Evolutionary conservation across 108 stramenopile genomes (phyloP), one percentile per base, ranked within the genome.

Genomic region (Nitzschia putrida): DNA sequence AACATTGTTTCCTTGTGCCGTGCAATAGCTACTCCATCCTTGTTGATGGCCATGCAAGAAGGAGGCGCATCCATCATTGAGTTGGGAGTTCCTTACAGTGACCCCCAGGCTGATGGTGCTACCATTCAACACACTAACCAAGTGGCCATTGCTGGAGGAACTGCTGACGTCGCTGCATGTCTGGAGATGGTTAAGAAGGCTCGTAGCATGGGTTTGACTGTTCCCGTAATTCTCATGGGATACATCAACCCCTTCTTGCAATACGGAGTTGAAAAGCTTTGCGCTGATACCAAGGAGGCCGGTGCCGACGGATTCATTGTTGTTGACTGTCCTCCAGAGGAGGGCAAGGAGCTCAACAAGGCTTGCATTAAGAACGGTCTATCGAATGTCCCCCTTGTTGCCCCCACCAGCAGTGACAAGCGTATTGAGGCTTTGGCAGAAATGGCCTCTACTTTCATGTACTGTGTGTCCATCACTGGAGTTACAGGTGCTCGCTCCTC

Each of bases 91-190:
- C 98, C 98, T 24, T 99, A 98, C 90, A 97, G 97, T 13, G 98
- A 99, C 80, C 98, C 98, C 22, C 97, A 97, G 81, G 98, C 98
- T 20, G 98, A 99, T 76, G 98, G 98, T 25, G 89, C 97, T 22
- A 98, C 97, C 42, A 98, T 99, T 69, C 93, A 95, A 81, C 78
- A 85, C 43, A 93, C 95, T 44, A 97, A 95, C 77, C 94, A 97
- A 75, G 83, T 96, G 2, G 98, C 98, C 49, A 95, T 99, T 63
- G 79, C 82, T 58, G 85, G 85, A 53, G 97, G 97, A 29, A 92
- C 91, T 6, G 87, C 92, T 41, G 80, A 82, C 24, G 86, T 99
- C 51, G 29, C 52, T 20, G 69, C 93, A 39, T 96, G 95, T 73
- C 84, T 99, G 58, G 89, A 69, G 18, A 90, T 95, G 81, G 94